Evolutionary conservation across 2,329 filamentous ascomycete species (phyloP), one percentile per base, ranked within the genome.

Genomic region (Amesomyces nigricolor): DNA sequence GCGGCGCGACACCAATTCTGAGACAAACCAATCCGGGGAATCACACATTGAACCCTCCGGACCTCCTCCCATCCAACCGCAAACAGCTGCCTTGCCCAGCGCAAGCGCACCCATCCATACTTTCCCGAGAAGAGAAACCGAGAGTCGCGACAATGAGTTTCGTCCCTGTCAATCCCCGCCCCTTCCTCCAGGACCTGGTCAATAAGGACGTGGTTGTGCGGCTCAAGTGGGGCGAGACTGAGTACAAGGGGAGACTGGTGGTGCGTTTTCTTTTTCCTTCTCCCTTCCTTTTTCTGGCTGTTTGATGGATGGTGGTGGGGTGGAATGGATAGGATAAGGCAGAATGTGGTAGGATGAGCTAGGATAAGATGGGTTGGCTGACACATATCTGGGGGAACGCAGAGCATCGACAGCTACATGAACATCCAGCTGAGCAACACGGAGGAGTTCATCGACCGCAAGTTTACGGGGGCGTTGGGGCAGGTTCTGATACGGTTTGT

Each of bases 141-240:
- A 59, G 46, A 11, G 40, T 17, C n/a, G 35, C 47, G 9, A 51
- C 35, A 38, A 66, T 65, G 62, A 59, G 58, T 35, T 95, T 95
- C 77, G 86, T 95, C 72, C 94, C 94, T 61, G 80, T 97, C 68
- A 99, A 99, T 81, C 94, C 94, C 69, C 89, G 92, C 72, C 94
- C 94, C 43, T 91, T 96, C 81, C 87, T 99, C 70, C 91, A 96
- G 78, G 86, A 86, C 70, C 85, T 96, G 85, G 88, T 99, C 74
- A 88, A 95, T 77, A 88, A 95, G 72, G 83, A 92, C 68, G 86
- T 99, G 68, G 79, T 91, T 61, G 88, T 99, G 61, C 89, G 91
- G 66, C 82, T 99, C 62, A 99, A 99, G 81, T 99, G 94, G 94
- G 91, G 90, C 65, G 87, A 96, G 73, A 94, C 90, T 58, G 94